Percentiles rank a stretch among this genome's conserved stretches.
Conservation (phyloP, 495 filamentous ascomycete genomes). For the Hypoxylon fragiforme region DNA sequence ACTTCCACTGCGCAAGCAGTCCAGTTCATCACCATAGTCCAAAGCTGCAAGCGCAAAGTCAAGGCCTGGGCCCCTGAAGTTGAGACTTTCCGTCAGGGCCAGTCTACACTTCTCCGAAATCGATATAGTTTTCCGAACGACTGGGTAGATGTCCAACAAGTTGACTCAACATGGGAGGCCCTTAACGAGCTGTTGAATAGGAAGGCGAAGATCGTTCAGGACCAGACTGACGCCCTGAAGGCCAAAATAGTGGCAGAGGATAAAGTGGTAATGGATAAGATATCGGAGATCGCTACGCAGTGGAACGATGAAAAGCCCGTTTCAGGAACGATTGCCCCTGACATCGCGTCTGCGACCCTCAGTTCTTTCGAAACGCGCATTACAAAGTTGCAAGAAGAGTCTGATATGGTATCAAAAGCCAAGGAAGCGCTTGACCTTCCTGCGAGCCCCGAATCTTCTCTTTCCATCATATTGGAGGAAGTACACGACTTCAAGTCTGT, state of each 20-base stretch:
- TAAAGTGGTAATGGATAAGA: constrained; percentile 83
- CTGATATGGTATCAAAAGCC: constrained; percentile 90
- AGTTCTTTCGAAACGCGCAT: constrained; percentile 79
- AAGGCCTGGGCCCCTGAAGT: constrained; percentile 94
- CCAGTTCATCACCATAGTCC: constrained; percentile 96
- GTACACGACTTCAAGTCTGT: constrained; percentile 99
- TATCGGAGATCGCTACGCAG: constrained; percentile 74
- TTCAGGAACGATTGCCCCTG: constrained; percentile 87
- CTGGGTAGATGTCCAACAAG: constrained; percentile 92
- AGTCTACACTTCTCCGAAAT: constrained; percentile 84
- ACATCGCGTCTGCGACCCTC: constrained; percentile 79
- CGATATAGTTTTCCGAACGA: constrained; percentile 90
- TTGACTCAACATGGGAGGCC: constrained; percentile 90
- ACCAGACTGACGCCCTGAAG: constrained; percentile 90
- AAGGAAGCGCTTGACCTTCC: constrained; percentile 95
- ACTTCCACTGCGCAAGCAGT: constrained; percentile 95
- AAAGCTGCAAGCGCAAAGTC: constrained; percentile 90
- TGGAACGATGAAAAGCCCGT: constrained; percentile 98
- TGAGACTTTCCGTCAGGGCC: constrained; percentile 90
- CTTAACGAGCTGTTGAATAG: constrained; percentile 84
- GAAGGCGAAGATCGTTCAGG: constrained; percentile 91
- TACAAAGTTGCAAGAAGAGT: constrained; percentile 78
- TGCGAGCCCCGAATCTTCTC: constrained; percentile 70
- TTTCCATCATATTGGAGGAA: constrained; percentile 84
- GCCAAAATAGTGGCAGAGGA: constrained; percentile 98